Base-by-base conservation (phyloP, 2,329 filamentous ascomycete genomes). In the Epichloe aotearoae region DNA sequence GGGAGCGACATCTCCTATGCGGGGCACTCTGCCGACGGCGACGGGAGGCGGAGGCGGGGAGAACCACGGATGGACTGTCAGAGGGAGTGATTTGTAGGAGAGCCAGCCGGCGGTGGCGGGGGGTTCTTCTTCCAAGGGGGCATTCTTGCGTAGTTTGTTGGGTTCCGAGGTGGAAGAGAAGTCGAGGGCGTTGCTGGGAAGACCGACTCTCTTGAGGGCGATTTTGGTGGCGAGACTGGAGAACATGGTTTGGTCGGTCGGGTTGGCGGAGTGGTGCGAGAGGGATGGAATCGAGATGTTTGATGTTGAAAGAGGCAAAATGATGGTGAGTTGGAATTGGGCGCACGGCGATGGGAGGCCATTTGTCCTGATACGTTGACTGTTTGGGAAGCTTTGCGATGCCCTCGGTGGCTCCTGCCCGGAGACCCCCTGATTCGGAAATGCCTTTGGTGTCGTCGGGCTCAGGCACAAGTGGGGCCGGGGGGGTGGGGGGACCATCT, bases 171-270 rank as follows among this genome's bases (percentile, higher is more conserved):
- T 33, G 52, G 40, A 56, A 37, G 61, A 55, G 33, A 69, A 64
- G 49, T 73, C 66, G 51, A 80, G 64, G 45, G 71, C 63, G 56
- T 79, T 67, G 62, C 68, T 73, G 39, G 74, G 70, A 50, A 81
- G 62, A 59, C 78, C 77, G 47, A 71, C 71, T 60, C 77, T 79
- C 56, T 71, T 76, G 57, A 82, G 68, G 54, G 77, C 78, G 55
- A 80, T 65, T 63, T 81, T 81, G 44, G 77, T 76, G 15, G 73
- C 72, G 51, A 82, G 64, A 55, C 68, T 74, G 58, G 73, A 72
- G 60, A 81, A 72, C 77, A 80, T 81, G 59, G 65, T 50, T 45
- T 39, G 23, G 39, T 12, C 40, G 11, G 23, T 23, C 36, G 11
- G 50, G 34, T 15, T 36, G n/a, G 40, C 40, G 40, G 11, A 10